Percentiles rank a stretch among this genome's conserved stretches.
These are phyloP conservation scores for Candida dajiaensis DNA, from an alignment of 805 yeast species.

Conservation along the genomic window DNA sequence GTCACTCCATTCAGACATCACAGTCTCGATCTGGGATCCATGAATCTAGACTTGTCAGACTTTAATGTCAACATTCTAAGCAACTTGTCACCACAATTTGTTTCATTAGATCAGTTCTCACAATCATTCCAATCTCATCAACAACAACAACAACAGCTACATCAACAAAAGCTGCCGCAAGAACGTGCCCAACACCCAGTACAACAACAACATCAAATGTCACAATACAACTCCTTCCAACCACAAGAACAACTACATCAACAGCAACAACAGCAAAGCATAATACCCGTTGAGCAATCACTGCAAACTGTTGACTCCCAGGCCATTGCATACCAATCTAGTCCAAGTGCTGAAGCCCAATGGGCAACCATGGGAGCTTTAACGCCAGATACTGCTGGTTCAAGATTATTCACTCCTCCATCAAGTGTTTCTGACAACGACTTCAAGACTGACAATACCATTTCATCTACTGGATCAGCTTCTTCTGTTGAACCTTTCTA, in stretches of 20 bases:
- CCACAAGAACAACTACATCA: too few relatives aligned
- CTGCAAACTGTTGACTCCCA: not conserved
- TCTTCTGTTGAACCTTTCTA: slow-evolving; percentile 5
- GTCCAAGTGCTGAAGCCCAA: slow-evolving; percentile 8
- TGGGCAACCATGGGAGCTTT: slow-evolving; percentile 18
- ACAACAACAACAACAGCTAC: slow-evolving; percentile 1
- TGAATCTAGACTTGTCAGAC: slow-evolving; percentile 12
- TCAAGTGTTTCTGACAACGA: slow-evolving; percentile 15
- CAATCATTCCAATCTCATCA: not conserved
- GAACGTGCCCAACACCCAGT: not conserved
- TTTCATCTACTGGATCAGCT: not conserved
- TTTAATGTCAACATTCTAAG: slow-evolving; percentile 2
- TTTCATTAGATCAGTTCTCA: slow-evolving; percentile 2
- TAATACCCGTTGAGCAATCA: not conserved
- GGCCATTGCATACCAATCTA: not conserved
- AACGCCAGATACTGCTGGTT: slow-evolving; percentile 9
- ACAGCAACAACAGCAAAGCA: not conserved
- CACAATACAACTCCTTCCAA: not conserved
- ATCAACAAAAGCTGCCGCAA: slow-evolving; percentile 1
- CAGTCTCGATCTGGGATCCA: slow-evolving; percentile 17
- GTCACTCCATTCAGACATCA: slow-evolving; percentile 21
- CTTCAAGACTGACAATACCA: not conserved
- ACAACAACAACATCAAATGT: not conserved
- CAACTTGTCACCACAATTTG: slow-evolving; percentile 12
- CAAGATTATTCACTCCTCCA: slow-evolving; percentile 18